A percentile compares a stretch with the other conserved stretches of the same genome.
phyloP scores from a whole-genome alignment of 805 yeast genomes.

The Metschnikowia chrysomelidarum region DNA sequence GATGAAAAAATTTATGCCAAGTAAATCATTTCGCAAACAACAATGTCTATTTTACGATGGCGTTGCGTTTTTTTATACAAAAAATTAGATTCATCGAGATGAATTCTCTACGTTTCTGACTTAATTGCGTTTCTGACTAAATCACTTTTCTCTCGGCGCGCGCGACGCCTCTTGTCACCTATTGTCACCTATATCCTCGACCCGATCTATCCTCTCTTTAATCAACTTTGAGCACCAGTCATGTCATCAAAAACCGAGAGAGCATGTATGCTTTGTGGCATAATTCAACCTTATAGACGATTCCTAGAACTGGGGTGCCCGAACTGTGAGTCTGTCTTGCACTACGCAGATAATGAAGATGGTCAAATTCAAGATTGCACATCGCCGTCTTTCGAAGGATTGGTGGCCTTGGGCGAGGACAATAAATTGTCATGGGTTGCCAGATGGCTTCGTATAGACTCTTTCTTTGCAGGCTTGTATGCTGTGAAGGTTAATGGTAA shows the following conservation, averaged over 20 bases:
- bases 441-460: constrained; percentile 89
- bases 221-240: constrained; percentile 1
- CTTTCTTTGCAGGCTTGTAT: constrained; percentile 83
- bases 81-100: too few relatives aligned
- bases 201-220: too few relatives aligned
- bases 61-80: too few relatives aligned
- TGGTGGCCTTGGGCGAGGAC: constrained; percentile 86
- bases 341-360: constrained; percentile 74
- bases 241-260: constrained; percentile 70
- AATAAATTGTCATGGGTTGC: constrained; percentile 89
- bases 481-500: constrained; percentile 94
- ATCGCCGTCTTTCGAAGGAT: constrained; percentile 93
- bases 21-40: too few relatives aligned
- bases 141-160: constrained; percentile 3
- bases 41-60: too few relatives aligned
- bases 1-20: too few relatives aligned
- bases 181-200: too few relatives aligned
- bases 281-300: constrained; percentile 70
- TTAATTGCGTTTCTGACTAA: too few relatives aligned
- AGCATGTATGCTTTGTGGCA: constrained; percentile 97
- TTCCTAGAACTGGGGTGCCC: constrained; percentile 92
- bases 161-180: too few relatives aligned
- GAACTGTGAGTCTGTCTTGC: constrained; percentile 88
- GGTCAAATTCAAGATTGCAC: constrained; percentile 87
- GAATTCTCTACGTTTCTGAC: too few relatives aligned